phyloP scores from a whole-genome alignment of 805 yeast genomes.

The Starmerella asiatica region DNA sequence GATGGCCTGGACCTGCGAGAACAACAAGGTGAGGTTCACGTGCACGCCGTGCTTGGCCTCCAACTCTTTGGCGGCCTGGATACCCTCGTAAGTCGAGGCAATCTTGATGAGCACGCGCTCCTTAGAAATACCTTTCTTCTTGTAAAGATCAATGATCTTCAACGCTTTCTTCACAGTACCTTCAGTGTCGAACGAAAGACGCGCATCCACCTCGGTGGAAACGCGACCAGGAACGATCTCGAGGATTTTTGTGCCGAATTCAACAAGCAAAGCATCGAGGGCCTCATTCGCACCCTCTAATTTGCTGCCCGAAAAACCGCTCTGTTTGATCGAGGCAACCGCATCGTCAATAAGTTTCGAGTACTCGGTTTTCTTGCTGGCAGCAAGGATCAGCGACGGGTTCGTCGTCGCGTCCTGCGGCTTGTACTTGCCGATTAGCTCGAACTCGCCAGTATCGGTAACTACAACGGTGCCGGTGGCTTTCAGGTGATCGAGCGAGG shows the following conservation, averaged over 20 bases:
- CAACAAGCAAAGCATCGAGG: conserved; percentile 83
- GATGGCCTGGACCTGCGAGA: conserved; percentile 94
- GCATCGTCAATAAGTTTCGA: conserved; percentile 83
- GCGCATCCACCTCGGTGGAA: conserved; percentile 97
- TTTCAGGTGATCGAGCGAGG: conserved; percentile 86
- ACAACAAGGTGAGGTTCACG: conserved; percentile 86
- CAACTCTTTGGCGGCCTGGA: conserved; percentile 92
- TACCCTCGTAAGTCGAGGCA: conserved; percentile 99
- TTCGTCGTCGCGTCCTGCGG: conserved; percentile 99
- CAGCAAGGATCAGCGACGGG: conserved; percentile 94
- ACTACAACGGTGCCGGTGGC: conserved; percentile 93
- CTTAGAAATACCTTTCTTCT: conserved; percentile 69
- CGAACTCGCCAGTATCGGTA: conserved; percentile 98
- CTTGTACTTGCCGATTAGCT: conserved; percentile 87
- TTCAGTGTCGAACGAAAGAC: conserved; percentile 88
- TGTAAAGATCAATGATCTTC: conserved; percentile 75
- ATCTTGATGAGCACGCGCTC: conserved; percentile 89
- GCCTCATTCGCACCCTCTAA: conserved; percentile 63
- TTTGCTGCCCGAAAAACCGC: conserved; percentile 23
- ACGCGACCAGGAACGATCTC: conserved; percentile 97
- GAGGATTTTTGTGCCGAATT: conserved; percentile 88
- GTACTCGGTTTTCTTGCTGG: conserved; percentile 80
- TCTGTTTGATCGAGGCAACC: conserved; percentile 63
- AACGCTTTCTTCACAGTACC: conserved; percentile 90
- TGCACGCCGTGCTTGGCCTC: conserved; percentile 85